Evolutionary conservation across 192 early-diverging fungal genomes (phyloP).

Genomic region (Coemansia sp.): DNA sequence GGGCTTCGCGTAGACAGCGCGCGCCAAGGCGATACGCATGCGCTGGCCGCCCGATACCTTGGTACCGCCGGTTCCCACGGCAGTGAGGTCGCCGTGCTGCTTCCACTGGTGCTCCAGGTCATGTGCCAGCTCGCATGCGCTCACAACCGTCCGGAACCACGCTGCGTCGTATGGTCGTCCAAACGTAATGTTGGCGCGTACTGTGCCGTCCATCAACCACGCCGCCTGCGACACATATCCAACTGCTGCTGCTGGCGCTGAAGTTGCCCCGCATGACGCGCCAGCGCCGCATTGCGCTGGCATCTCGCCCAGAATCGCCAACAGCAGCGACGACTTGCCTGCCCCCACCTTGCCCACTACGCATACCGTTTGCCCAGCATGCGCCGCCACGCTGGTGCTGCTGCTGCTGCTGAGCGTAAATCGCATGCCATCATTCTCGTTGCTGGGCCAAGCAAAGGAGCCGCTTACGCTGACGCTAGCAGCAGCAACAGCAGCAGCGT

Average conservation of each 20-base stretch:
- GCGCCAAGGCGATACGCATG: slow-evolving; percentile 64
- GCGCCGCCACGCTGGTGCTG: slow-evolving; percentile 59
- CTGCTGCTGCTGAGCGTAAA: slow-evolving; percentile 59
- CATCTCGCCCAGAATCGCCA: slow-evolving; percentile 80
- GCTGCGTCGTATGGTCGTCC: slow-evolving; percentile 22
- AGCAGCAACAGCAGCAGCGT: too few relatives aligned
- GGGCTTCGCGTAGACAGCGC: slow-evolving; percentile 68
- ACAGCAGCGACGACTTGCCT: slow-evolving; percentile 81
- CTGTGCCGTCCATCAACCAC: slow-evolving; percentile 46
- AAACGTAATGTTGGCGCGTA: slow-evolving; percentile 53
- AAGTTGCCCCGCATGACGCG: too few relatives aligned
- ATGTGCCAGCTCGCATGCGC: slow-evolving; percentile 25
- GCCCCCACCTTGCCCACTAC: slow-evolving; percentile 79
- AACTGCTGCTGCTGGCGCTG: not conserved
- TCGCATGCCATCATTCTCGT: not conserved
- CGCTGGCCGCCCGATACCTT: slow-evolving; percentile 65
- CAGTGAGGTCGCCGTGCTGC: slow-evolving; percentile 44
- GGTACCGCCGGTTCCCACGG: slow-evolving; percentile 60
- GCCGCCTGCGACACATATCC: slow-evolving; percentile 35
- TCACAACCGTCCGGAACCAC: slow-evolving; percentile 25
- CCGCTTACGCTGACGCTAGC: not conserved
- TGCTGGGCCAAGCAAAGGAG: not conserved
- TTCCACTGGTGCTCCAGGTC: slow-evolving; percentile 23
- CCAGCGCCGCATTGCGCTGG: too few relatives aligned
- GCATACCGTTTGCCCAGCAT: slow-evolving; percentile 62